Base-by-base conservation (phyloP, 176 grass and related monocot genomes). In the Musa itinerans region DNA sequence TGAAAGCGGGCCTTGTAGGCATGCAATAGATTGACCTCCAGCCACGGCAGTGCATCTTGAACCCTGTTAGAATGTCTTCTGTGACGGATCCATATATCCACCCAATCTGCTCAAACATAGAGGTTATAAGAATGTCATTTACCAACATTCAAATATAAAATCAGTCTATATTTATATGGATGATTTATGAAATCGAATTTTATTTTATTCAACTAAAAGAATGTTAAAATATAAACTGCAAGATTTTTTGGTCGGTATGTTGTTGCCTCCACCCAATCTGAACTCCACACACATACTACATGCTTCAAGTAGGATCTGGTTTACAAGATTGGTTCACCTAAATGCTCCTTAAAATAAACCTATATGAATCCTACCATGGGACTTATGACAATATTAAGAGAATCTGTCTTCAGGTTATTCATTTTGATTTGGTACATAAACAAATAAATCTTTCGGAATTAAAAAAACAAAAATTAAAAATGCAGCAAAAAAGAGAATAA, bases 41-140 rank as follows among this genome's bases (percentile, higher is more conserved):
- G 19, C 94, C 94, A 83, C 94, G 94, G 78, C 90, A 93, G 27
- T 98, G 94, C 94, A 98, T 98, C 75, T 93, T 98, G 74, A 98
- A 98, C 34, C 90, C 94, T 15, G 84, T 82, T 68, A 98, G 72
- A 71, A 98, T 93, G 76, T 95, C 91, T 72, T 99, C 96, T 70
- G 96, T 99, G 55, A 99, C 96, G 75, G 96, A 99, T 57, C 96
- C 94, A 50, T 98, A 98, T 65, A 98, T 98, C 90, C 94, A 98
- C 23, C 84, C 88, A 80, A 98, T 86, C 93, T 97, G 86, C 1
- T 72, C 8, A 74, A 25, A 65, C 8, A 65, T 24, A 26, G 57
- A 26, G 57, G 17, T 43, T 43, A 43, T 43, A 43, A 43, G 1
- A 59, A 8, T 19, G 16, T 59, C 13, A 59, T n/a, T 61, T 61